phyloP scores from a whole-genome alignment of 352 stramenopile species.

The Pythium apleroticum region DNA sequence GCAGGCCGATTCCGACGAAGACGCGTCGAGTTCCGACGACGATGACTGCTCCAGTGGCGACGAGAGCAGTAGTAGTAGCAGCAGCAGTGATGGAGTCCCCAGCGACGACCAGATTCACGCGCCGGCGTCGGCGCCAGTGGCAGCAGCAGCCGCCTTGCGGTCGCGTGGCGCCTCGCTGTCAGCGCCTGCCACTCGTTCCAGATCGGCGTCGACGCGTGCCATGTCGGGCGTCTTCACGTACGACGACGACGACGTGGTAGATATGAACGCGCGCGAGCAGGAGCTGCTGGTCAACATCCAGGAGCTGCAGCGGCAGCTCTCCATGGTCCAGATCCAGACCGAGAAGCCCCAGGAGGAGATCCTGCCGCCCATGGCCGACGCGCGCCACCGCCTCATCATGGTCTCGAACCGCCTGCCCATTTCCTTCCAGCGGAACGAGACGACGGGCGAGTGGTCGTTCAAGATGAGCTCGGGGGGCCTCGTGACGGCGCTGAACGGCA shows the following conservation, averaged over 20 bases:
- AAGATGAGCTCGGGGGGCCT: constrained; percentile 87
- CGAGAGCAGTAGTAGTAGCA: constrained; percentile 30
- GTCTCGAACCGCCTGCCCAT: constrained; percentile 92
- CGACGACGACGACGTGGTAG: constrained; percentile 62
- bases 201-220: constrained; percentile 10
- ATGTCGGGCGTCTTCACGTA: constrained; percentile 35
- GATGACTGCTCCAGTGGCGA: constrained; percentile 16
- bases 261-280: constrained; percentile 84
- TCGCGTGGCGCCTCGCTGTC: constrained; percentile 9
- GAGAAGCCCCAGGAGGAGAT: constrained; percentile 79
- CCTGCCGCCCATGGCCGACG: constrained; percentile 51
- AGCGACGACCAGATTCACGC: constrained; percentile 8
- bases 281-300: constrained; percentile 91
- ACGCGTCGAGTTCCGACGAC: constrained; percentile 10
- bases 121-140: constrained; percentile 4
- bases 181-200: constrained; percentile 2
- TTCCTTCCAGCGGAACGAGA: constrained; percentile 82
- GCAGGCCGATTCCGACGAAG: constrained; percentile 10
- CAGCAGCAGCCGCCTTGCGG: neutral
- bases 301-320: constrained; percentile 88
- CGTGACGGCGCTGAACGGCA: constrained; percentile 87
- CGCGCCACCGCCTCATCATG: constrained; percentile 83
- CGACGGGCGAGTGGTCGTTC: constrained; percentile 85
- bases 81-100: neutral
- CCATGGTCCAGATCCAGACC: constrained; percentile 84